These are phyloP conservation scores for Antitrichia curtipendula DNA, from an alignment of 225 moss, liverwort and hornwort genomes.

Conservation along the genomic window DNA sequence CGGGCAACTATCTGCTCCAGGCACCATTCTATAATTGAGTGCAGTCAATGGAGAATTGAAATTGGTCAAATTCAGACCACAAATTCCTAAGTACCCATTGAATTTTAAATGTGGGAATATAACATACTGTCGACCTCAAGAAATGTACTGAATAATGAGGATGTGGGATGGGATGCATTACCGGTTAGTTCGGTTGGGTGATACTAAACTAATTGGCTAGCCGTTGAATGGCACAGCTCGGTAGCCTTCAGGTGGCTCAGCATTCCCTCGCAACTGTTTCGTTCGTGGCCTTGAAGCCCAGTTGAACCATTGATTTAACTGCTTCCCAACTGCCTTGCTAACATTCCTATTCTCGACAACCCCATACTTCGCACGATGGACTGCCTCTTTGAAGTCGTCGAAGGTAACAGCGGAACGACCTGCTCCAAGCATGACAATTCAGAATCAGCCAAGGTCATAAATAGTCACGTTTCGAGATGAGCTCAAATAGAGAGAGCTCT, in stretches of 20 bases:
- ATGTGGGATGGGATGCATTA: background rate
- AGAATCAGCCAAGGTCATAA: background rate
- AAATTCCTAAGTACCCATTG: background rate
- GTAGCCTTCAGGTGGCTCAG: slow-evolving; percentile 27
- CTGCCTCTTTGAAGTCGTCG: slow-evolving; percentile 69
- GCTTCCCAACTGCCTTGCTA: slow-evolving; percentile 52
- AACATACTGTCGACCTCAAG: background rate
- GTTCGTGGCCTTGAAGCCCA: slow-evolving; percentile 23
- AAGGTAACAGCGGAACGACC: slow-evolving; percentile 45
- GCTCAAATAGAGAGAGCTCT: background rate
- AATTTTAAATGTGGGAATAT: background rate
- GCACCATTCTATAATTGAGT: background rate
- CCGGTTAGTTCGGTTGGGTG: background rate
- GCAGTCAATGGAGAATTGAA: background rate
- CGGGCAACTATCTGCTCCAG: background rate
- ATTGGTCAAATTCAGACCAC: background rate
- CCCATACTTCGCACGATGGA: slow-evolving; percentile 66
- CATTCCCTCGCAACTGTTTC: slow-evolving; percentile 13
- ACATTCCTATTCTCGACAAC: slow-evolving; percentile 52
- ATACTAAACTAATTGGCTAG: background rate
- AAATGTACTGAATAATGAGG: background rate
- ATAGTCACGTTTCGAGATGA: background rate
- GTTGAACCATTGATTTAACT: slow-evolving; percentile 60
- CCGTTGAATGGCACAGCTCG: slow-evolving; percentile 37
- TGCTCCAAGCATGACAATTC: background rate